Evolutionary conservation across 2,329 filamentous ascomycete genomes (phyloP).

Genomic region (Lasiodiplodia hormozganensis): DNA sequence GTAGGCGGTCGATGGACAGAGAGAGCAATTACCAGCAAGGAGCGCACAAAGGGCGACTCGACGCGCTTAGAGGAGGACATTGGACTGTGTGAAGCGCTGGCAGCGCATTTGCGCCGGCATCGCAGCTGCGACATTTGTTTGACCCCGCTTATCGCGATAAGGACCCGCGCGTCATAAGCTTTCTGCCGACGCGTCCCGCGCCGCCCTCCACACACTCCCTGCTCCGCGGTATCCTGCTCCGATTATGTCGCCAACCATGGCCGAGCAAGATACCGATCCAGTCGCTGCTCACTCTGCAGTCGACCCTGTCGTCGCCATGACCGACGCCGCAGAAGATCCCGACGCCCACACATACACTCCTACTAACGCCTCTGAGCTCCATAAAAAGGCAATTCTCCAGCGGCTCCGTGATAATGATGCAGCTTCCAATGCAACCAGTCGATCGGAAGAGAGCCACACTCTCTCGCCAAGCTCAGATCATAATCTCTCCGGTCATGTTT

Average conservation of each 20-base stretch:
- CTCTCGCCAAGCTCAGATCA: too few species aligned
- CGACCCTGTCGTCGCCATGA: not conserved
- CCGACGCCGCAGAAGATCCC: not conserved
- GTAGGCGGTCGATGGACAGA: conserved; percentile 14
- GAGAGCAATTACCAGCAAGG: conserved; percentile 50
- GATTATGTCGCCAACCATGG: not conserved
- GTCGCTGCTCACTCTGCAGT: not conserved
- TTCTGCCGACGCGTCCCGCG: not conserved
- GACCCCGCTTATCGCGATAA: conserved; percentile 22
- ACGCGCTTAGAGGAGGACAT: conserved; percentile 41
- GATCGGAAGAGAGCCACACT: too few species aligned
- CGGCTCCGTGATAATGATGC: too few species aligned
- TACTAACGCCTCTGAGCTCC: not conserved
- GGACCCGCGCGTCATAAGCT: not conserved
- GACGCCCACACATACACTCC: not conserved
- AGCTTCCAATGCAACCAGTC: too few species aligned
- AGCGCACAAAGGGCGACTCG: conserved; percentile 57
- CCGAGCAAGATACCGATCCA: not conserved
- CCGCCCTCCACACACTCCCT: not conserved
- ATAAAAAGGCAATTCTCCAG: too few species aligned
- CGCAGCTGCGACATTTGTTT: conserved; percentile 19
- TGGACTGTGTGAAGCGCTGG: conserved; percentile 7
- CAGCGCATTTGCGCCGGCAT: conserved; percentile 8
- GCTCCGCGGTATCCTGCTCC: not conserved
- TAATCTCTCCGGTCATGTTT: not conserved